Evolutionary conservation across 1,139 yeast genomes (phyloP).

Genomic region (Komagataea norvegica): DNA sequence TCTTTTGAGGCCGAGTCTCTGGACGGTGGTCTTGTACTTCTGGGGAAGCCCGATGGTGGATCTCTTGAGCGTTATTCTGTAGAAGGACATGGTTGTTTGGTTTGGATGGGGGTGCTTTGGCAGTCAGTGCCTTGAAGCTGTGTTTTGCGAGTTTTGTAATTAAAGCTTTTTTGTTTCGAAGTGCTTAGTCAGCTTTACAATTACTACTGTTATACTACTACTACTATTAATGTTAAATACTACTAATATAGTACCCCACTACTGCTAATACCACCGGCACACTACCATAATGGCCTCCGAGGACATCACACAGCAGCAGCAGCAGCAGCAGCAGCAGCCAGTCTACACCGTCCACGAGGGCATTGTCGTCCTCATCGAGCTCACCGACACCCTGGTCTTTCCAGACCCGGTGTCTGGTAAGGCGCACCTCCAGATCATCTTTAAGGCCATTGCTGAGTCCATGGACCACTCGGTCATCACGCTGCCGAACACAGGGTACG

Average conservation of each 20-base stretch:
- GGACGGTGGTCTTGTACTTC: slow-evolving; percentile 56
- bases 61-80: slow-evolving; percentile 70
- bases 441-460: slow-evolving; percentile 49
- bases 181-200: slow-evolving; percentile 1
- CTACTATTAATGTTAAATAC: too few species aligned
- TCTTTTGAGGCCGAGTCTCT: slow-evolving; percentile 69
- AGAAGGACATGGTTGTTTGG: slow-evolving; percentile 34
- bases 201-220: too few species aligned
- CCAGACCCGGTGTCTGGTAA: slow-evolving; percentile 35
- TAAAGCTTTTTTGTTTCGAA: too few species aligned
- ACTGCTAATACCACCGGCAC: neutral
- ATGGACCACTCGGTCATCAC: slow-evolving; percentile 56
- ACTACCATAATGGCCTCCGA: slow-evolving; percentile 5
- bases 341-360: slow-evolving; percentile 56
- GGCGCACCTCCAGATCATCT: slow-evolving; percentile 46
- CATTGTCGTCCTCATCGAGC: slow-evolving; percentile 55
- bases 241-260: neutral
- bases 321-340: too few species aligned
- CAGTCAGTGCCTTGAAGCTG: neutral
- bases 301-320: slow-evolving; percentile 5
- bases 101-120: too few species aligned
- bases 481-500: slow-evolving; percentile 60
- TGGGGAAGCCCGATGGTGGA: slow-evolving; percentile 86
- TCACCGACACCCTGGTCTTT: slow-evolving; percentile 45
- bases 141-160: slow-evolving; percentile 2